Conservation (phyloP, 352 stramenopile species). For the Phytophthora pisi region DNA sequence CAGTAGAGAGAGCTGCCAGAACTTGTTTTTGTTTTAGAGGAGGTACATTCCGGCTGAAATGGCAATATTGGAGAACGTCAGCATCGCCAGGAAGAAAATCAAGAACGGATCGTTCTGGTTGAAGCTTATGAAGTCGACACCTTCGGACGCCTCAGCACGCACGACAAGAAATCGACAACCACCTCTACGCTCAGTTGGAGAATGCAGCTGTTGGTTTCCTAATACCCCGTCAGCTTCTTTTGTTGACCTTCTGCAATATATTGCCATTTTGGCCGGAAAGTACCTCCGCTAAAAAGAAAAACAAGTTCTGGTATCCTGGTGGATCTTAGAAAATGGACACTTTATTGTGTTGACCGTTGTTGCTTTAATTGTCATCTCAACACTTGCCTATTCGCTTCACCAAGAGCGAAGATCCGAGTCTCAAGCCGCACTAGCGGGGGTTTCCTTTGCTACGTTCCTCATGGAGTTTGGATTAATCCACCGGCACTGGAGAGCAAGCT, state of each 20-base stretch:
- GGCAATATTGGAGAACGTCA: conserved; percentile 27
- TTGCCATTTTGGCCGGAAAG: too few relatives aligned
- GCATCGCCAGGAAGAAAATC: conserved; percentile 37
- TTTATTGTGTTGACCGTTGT: too few relatives aligned
- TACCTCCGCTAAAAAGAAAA: too few relatives aligned
- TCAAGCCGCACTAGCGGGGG: conserved; percentile 7
- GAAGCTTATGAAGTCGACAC: conserved; percentile 21
- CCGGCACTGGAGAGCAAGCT: conserved; percentile 17
- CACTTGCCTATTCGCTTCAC: too few relatives aligned
- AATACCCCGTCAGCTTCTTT: background rate
- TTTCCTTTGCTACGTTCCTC: conserved; percentile 6
- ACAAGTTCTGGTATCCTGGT: conserved; percentile 9
- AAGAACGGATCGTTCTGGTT: conserved; percentile 38
- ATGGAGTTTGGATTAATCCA: conserved; percentile 26
- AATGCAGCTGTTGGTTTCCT: background rate
- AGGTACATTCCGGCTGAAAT: conserved; percentile 29
- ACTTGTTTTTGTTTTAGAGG: conserved; percentile 1
- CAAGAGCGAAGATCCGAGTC: background rate
- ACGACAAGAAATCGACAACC: conserved; percentile 31
- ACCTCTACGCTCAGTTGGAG: conserved; percentile 27
- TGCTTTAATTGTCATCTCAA: too few relatives aligned
- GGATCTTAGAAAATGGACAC: too few relatives aligned
- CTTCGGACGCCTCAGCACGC: conserved; percentile 27
- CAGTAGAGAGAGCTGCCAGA: too few relatives aligned
- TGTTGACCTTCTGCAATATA: conserved; percentile 7